Evolutionary conservation across 2,329 filamentous ascomycete species (phyloP), one percentile per base, ranked within the genome.

Genomic region (Fusarium sp.): DNA sequence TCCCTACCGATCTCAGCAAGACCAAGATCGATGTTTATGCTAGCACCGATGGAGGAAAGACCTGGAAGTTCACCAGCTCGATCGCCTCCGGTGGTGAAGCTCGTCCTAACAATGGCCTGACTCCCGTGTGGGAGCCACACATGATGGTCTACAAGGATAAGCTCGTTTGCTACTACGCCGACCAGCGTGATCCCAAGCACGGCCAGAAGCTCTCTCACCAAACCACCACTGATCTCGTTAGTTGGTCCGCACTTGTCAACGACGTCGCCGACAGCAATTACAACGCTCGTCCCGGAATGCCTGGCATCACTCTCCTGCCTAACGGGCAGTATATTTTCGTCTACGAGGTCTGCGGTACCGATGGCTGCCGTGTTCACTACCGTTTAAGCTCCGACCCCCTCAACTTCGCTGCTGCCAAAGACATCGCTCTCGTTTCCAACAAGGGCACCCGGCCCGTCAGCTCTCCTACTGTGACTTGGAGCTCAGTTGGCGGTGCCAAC

Each of bases 111-210:
- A 91, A 92, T 72, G 90, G 88, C 2, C 76, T 88, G 37, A 90
- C 88, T 0, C 89, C 90, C 1, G 87, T 93, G 20, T 93, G 91
- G 91, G 91, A 93, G 76, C 91, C 91, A 0, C 92, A 90, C 76
- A 78, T 93, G 54, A 75, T 88, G 75, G 80, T 85, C 30, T 84
- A 88, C 73, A 78, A 90, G 47, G 83, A 86, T 54, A 81, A 86
- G 46, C 79, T 92, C 11, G 83, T 92, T 38, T 83, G 84, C 73
- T 92, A 91, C 80, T 92, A 92, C 79, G 89, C 89, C 1, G 91
- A 92, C 76, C 91, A 92, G 75, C 85, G 90, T 40, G 89, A 89
- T 66, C 86, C 62, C 18, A 69, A 62, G 28, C 82, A 92, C 67
- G 90, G 90, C 30, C 90, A 92, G 78, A 91, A 92, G 74, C 83